Conservation (phyloP, 1,284 basidiomycete species). For the Ustilago shanxiensis region DNA sequence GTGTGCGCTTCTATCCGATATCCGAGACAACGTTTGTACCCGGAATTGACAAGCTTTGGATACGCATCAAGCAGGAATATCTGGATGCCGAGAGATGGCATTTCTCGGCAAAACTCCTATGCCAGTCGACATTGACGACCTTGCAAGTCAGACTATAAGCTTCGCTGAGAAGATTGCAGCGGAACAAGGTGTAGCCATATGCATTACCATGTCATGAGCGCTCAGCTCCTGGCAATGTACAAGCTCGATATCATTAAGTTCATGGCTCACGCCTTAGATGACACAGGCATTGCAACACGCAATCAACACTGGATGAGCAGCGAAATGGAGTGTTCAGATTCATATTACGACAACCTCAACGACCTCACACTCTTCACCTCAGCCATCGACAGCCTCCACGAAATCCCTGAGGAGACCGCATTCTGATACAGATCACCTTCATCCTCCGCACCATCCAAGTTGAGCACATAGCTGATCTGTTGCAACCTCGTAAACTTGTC, state of each 20-base stretch:
- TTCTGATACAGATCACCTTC: constrained; percentile 72
- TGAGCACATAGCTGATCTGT: constrained; percentile 91
- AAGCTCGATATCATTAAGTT: no score
- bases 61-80: no score
- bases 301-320: background rate
- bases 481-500: constrained; percentile 92
- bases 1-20: background rate
- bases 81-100: no score
- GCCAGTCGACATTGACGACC: no score
- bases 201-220: no score
- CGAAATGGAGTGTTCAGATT: background rate
- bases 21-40: background rate
- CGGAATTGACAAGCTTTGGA: no score
- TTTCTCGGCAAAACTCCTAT: no score
- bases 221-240: no score
- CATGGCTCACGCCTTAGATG: no score
- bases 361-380: constrained; percentile 55
- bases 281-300: background rate
- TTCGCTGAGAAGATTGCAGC: no score
- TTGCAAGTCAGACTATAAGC: no score
- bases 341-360: constrained; percentile 26
- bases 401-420: constrained; percentile 52
- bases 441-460: constrained; percentile 89
- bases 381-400: constrained; percentile 59
- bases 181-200: no score